Conservation (phyloP, 163 green algal species). For the Scenedesmus sp. region DNA sequence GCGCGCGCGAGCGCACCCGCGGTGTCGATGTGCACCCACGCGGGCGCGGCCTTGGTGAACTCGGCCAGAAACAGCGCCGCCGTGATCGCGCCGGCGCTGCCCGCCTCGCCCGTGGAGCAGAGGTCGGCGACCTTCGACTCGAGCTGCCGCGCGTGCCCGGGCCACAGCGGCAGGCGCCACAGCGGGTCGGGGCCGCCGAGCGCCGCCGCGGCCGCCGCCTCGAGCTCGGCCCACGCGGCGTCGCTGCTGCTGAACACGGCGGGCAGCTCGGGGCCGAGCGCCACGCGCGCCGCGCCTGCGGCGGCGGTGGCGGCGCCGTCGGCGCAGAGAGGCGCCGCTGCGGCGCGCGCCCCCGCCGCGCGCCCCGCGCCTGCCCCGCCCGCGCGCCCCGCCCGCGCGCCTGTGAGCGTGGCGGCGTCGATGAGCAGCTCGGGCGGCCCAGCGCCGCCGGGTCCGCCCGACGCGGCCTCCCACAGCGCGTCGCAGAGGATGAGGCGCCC, state of each 20-base stretch:
- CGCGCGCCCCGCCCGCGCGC: no score
- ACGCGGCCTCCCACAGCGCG: conserved; percentile 42
- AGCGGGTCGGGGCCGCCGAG: conserved; percentile 58
- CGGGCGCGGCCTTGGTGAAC: conserved; percentile 46
- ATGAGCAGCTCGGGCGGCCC: conserved; percentile 67
- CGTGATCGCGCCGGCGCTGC: conserved; percentile 66
- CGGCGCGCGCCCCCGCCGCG: no score
- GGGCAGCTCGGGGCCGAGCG: conserved; percentile 70
- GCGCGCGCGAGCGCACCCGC: conserved; percentile 48
- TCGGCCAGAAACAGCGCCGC: conserved; percentile 76
- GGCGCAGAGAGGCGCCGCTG: no score
- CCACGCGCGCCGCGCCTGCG: conserved; percentile 63
- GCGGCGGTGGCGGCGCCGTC: no score
- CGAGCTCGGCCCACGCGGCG: conserved; percentile 53
- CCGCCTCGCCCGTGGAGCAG: conserved; percentile 38
- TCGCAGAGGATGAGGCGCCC: conserved; percentile 68
- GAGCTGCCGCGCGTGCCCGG: conserved; percentile 61
- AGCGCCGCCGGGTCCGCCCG: no score
- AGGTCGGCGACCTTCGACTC: conserved; percentile 67
- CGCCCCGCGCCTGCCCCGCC: no score
- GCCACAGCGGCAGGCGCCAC: conserved; percentile 74
- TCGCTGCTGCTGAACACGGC: conserved; percentile 67
- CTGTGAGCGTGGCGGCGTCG: conserved; percentile 77
- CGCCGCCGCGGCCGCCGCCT: conserved; percentile 40
- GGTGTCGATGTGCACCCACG: conserved; percentile 74